Percentiles rank a stretch among this genome's conserved stretches.
Conservation (phyloP, 352 stramenopile species). For the Pythium chondricola region DNA sequence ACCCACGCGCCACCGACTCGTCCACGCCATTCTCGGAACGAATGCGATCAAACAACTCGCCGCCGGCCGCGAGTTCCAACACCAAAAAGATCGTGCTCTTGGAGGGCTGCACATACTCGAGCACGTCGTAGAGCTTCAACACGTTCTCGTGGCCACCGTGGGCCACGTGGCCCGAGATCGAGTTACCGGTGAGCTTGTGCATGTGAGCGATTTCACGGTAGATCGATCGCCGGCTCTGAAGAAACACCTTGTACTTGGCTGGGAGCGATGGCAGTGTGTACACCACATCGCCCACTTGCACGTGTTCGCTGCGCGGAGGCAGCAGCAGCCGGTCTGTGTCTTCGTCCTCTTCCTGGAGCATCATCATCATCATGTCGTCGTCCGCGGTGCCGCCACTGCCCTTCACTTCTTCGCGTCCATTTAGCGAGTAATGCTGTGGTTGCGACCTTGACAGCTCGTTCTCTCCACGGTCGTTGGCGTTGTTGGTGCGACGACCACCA, state of each 20-base stretch:
- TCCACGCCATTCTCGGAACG: constrained; percentile 76
- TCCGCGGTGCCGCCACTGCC: constrained; percentile 13
- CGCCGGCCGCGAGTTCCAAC: constrained; percentile 86
- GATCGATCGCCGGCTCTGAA: constrained; percentile 88
- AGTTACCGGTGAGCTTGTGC: constrained; percentile 86
- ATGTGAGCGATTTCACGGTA: constrained; percentile 96
- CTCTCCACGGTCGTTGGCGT: not conserved
- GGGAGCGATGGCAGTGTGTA: constrained; percentile 84
- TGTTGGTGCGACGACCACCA: not conserved
- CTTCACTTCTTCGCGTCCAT: constrained; percentile 23
- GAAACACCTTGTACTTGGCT: constrained; percentile 91
- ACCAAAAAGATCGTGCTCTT: constrained; percentile 94
- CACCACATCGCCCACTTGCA: constrained; percentile 29
- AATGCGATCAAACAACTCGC: constrained; percentile 93
- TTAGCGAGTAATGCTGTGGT: not conserved
- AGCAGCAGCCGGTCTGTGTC: constrained; percentile 5
- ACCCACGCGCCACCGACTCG: constrained; percentile 73
- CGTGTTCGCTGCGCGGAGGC: constrained; percentile 8
- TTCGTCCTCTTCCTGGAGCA: constrained; percentile 15
- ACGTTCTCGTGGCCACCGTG: constrained; percentile 92
- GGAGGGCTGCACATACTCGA: constrained; percentile 93
- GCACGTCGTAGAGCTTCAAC: constrained; percentile 93
- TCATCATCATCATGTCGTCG: constrained; percentile 28
- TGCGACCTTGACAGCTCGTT: not conserved
- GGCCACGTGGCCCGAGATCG: constrained; percentile 57